These are phyloP conservation scores for Amanita phalloides DNA, from an alignment of 768 basidiomycete species.

Conservation along the genomic window DNA sequence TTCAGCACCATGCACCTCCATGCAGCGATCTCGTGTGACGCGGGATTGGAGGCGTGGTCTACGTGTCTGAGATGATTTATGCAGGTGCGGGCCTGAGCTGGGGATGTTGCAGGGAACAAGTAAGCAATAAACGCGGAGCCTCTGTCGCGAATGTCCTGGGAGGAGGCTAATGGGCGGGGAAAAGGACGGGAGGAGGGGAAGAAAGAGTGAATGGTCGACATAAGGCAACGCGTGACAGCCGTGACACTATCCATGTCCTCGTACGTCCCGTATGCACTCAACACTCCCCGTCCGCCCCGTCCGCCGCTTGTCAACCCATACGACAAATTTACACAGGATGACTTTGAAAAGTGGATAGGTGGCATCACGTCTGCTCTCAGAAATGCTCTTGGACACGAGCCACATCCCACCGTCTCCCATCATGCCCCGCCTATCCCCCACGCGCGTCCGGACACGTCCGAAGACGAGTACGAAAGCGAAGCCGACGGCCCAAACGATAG, in stretches of 20 bases:
- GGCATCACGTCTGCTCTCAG: conserved; percentile 48
- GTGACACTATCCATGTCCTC: conserved; percentile 44
- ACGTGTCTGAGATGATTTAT: conserved; percentile 45
- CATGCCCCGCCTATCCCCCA: conserved; percentile 3
- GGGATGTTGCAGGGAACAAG: conserved; percentile 43
- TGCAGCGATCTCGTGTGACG: conserved; percentile 65
- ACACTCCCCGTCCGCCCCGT: conserved; percentile 14
- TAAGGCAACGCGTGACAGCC: conserved; percentile 43
- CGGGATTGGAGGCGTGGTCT: conserved; percentile 45
- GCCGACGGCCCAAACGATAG: conserved; percentile 37
- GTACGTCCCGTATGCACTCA: conserved; percentile 7
- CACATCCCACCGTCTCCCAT: conserved; percentile 7
- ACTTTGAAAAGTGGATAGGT: conserved; percentile 65
- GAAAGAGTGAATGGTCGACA: conserved; percentile 34
- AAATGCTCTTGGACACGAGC: conserved; percentile 45
- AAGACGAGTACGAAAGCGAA: conserved; percentile 16
- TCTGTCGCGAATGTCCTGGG: conserved; percentile 68
- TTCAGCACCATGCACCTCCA: conserved; percentile 74
- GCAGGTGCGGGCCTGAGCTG: conserved; percentile 37
- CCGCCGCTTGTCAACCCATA: conserved; percentile 62
- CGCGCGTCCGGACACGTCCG: conserved; percentile 10
- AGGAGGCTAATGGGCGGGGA: conserved; percentile 40
- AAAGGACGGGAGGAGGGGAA: conserved; percentile 32
- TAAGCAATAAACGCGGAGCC: conserved; percentile 63
- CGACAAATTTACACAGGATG: conserved; percentile 56